A percentile compares a stretch with the other conserved stretches of the same genome.
Evolutionary conservation across 257 asterid genomes (phyloP).

Genomic region (Solanum arcanum): DNA sequence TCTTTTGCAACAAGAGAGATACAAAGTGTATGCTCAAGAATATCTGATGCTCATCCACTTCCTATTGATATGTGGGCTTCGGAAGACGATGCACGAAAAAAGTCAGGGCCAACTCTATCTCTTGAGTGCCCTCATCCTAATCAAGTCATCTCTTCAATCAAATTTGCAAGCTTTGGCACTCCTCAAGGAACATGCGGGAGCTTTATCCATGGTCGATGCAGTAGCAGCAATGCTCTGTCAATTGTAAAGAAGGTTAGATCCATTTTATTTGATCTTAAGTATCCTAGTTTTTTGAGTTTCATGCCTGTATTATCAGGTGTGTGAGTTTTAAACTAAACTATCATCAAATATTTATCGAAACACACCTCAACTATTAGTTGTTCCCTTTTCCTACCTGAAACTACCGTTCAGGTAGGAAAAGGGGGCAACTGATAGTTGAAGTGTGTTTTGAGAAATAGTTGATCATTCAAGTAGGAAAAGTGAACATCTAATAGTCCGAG

Average conservation of each 20-base stretch:
- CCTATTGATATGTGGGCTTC: constrained; percentile 67
- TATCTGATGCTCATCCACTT: constrained; percentile 66
- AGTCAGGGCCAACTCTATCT: constrained; percentile 34
- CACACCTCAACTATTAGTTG: background rate
- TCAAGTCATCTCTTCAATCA: constrained; percentile 61
- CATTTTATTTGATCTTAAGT: background rate
- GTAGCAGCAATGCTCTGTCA: constrained; percentile 48
- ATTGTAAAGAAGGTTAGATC: constrained; percentile 47
- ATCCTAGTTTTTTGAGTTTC: background rate
- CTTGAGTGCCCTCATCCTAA: constrained; percentile 50
- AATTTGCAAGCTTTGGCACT: constrained; percentile 85
- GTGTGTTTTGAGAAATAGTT: background rate
- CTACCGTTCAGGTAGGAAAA: background rate
- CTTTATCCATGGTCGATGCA: constrained; percentile 72
- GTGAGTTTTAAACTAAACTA: background rate
- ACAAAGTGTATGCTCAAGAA: constrained; percentile 44
- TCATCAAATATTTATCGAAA: background rate
- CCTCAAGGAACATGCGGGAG: constrained; percentile 82
- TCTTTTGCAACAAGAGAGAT: constrained; percentile 56
- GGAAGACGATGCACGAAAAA: constrained; percentile 23
- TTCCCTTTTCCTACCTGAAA: background rate
- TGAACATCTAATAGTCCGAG: background rate
- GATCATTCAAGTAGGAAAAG: background rate
- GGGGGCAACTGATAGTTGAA: background rate
- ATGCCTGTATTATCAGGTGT: background rate